phyloP scores from a whole-genome alignment of 768 basidiomycete genomes.

The Leucogyrophana mollusca region DNA sequence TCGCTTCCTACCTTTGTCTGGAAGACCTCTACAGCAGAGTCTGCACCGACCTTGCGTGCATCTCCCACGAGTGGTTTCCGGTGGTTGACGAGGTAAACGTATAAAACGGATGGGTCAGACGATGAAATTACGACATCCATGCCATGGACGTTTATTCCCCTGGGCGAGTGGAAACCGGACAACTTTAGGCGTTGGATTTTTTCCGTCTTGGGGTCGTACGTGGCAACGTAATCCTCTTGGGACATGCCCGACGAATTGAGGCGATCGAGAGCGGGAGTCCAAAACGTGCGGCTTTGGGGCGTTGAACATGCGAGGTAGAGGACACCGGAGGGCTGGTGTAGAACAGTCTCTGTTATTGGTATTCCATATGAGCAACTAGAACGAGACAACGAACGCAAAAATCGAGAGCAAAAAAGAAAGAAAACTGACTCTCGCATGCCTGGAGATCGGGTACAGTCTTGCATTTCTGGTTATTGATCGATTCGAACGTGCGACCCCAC shows the following conservation, averaged over 20 bases:
- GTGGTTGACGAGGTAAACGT: slow-evolving; percentile 73
- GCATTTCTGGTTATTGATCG: slow-evolving; percentile 51
- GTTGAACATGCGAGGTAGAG: slow-evolving; percentile 66
- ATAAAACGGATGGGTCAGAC: slow-evolving; percentile 47
- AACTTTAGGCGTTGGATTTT: slow-evolving; percentile 46
- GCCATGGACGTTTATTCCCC: slow-evolving; percentile 58
- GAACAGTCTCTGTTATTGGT: slow-evolving; percentile 44
- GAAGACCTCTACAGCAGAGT: slow-evolving; percentile 73
- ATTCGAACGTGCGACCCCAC: slow-evolving; percentile 40
- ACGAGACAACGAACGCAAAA: too few species aligned
- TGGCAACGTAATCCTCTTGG: slow-evolving; percentile 55
- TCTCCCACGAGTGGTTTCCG: slow-evolving; percentile 45
- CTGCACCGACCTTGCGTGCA: slow-evolving; percentile 53
- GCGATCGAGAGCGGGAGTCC: slow-evolving; percentile 46
- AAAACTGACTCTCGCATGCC: slow-evolving; percentile 64
- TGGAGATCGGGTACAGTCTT: slow-evolving; percentile 48
- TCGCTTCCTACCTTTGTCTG: slow-evolving; percentile 45
- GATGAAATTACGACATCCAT: slow-evolving; percentile 65
- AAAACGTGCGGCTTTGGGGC: slow-evolving; percentile 43
- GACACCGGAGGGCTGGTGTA: slow-evolving; percentile 56
- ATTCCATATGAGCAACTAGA: slow-evolving; percentile 10
- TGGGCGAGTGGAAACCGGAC: slow-evolving; percentile 32
- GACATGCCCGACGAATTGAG: slow-evolving; percentile 38
- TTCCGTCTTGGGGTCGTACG: slow-evolving; percentile 49
- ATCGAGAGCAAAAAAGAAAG: background rate